A percentile compares a stretch with the other conserved stretches of the same genome.
Evolutionary conservation across 371 early-diverging fungal species (phyloP).

Genomic region (Mycotypha africana): DNA sequence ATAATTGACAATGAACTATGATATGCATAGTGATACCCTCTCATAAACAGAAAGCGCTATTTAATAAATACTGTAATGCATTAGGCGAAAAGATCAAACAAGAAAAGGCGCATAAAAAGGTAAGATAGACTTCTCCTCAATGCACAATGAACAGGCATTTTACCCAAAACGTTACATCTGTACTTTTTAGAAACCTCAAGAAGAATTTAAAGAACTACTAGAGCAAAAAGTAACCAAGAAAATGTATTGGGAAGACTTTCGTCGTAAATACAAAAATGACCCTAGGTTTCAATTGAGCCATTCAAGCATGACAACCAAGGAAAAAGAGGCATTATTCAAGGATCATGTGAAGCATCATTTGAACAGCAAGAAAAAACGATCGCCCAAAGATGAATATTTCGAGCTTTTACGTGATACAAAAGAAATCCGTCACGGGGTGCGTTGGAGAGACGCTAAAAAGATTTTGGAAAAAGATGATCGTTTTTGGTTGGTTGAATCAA

Average conservation of each 20-base stretch:
- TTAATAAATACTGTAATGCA: constrained; percentile 65
- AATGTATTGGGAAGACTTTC: constrained; percentile 62
- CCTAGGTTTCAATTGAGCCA: constrained; percentile 47
- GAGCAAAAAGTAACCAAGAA: constrained; percentile 35
- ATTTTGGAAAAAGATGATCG: constrained; percentile 51
- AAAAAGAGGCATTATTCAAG: constrained; percentile 50
- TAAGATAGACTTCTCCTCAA: no score
- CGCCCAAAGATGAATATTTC: constrained; percentile 38
- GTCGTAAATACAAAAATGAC: constrained; percentile 56
- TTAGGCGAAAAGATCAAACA: constrained; percentile 51
- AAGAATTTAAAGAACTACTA: constrained; percentile 46
- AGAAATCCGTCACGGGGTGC: constrained; percentile 39
- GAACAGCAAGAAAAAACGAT: constrained; percentile 19
- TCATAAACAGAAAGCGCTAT: constrained; percentile 50
- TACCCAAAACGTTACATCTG: no score
- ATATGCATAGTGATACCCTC: constrained; percentile 31
- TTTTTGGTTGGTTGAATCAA: constrained; percentile 50
- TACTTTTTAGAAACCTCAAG: constrained; percentile 42
- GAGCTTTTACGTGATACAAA: constrained; percentile 40
- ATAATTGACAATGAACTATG: no score
- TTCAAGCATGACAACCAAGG: constrained; percentile 35
- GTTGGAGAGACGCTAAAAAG: constrained; percentile 55
- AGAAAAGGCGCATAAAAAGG: constrained; percentile 31
- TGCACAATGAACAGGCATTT: no score
- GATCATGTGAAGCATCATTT: constrained; percentile 42